phyloP scores from a whole-genome alignment of 495 filamentous ascomycete genomes.

The Trichoderma gamsii region DNA sequence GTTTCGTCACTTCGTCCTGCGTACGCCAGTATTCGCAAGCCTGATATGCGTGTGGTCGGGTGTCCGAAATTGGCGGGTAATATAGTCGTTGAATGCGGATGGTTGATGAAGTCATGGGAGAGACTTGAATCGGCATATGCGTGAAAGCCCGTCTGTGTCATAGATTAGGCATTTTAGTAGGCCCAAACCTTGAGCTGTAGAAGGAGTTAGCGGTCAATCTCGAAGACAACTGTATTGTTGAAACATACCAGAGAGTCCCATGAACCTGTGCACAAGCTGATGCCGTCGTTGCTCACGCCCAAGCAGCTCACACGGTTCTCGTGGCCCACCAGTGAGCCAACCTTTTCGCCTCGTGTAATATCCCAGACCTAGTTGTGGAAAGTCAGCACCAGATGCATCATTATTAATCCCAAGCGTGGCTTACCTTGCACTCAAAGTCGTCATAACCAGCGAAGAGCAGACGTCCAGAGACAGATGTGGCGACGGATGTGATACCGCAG shows the following conservation, averaged over 20 bases:
- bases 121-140: conserved; percentile 17
- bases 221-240: neutral
- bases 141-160: conserved; percentile 24
- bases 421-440: conserved; percentile 99
- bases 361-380: conserved; percentile 75
- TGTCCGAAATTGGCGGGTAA: conserved; percentile 19
- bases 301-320: conserved; percentile 98
- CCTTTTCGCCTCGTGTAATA: conserved; percentile 90
- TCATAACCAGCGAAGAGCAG: conserved; percentile 97
- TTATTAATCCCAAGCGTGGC: conserved; percentile 18
- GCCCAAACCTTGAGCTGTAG: conserved; percentile 83
- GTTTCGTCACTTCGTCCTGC: conserved; percentile 53
- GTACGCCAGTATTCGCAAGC: conserved; percentile 40
- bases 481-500: conserved; percentile 96
- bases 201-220: conserved; percentile 24
- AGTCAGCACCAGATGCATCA: neutral
- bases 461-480: conserved; percentile 93
- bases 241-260: conserved; percentile 93
- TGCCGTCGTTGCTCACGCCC: conserved; percentile 96
- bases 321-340: conserved; percentile 91
- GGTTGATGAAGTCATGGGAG: conserved; percentile 23
- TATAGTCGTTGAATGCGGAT: conserved; percentile 28
- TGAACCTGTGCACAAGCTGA: conserved; percentile 98
- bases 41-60: conserved; percentile 21
- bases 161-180: conserved; percentile 39